phyloP scores from a whole-genome alignment of 257 asterid species.

The Buddleja alternifolia region DNA sequence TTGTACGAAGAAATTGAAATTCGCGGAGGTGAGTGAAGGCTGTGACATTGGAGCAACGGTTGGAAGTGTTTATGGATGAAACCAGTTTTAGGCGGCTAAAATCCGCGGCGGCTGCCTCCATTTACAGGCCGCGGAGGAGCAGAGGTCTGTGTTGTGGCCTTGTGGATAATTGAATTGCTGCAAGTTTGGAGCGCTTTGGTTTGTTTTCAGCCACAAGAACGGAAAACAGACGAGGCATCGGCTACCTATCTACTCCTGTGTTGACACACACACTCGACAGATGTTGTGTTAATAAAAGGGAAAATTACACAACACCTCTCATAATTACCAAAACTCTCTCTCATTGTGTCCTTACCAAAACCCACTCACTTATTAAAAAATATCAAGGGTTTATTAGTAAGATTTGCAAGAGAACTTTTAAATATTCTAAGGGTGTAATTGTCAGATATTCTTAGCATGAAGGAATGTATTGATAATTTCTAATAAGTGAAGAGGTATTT shows the following conservation, averaged over 20 bases:
- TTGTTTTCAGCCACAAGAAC: constrained; percentile 38
- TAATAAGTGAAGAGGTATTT: no score
- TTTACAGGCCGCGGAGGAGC: constrained; percentile 29
- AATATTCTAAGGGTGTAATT: no score
- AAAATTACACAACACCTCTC: no score
- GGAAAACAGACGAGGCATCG: constrained; percentile 1
- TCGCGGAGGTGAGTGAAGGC: constrained; percentile 19
- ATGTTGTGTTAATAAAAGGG: no score
- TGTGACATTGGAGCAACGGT: constrained; percentile 20
- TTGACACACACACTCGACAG: background rate
- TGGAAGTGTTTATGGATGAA: constrained; percentile 23
- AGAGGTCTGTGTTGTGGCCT: background rate
- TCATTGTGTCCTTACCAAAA: no score
- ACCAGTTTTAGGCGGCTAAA: constrained; percentile 37
- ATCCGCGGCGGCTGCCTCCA: constrained; percentile 48
- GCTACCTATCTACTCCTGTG: background rate
- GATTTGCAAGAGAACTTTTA: no score
- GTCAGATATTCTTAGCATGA: no score
- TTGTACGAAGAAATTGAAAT: constrained; percentile 25
- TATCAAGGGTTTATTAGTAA: no score
- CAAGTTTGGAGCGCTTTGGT: constrained; percentile 3
- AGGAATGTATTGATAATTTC: no score
- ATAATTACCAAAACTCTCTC: no score
- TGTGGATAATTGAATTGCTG: constrained; percentile 5
- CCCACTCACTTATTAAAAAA: no score